A percentile compares a stretch with the other conserved stretches of the same genome.
Evolutionary conservation across 1,139 yeast species (phyloP).

Genomic region (Arxiozyma heterogenica): DNA sequence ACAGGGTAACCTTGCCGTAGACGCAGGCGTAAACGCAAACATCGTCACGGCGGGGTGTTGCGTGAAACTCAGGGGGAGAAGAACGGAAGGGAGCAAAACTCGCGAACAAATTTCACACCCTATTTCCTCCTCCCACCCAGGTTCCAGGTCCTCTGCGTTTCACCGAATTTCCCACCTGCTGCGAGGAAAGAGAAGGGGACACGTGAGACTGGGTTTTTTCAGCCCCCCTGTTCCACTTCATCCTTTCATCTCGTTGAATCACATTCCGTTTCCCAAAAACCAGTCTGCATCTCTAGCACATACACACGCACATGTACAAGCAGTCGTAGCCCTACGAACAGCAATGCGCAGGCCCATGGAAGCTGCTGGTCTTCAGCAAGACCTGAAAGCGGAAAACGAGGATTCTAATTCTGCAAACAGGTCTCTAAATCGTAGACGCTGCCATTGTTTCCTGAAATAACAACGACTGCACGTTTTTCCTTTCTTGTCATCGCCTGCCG

Average conservation of each 20-base stretch:
- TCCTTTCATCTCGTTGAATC: background rate
- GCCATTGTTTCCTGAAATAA: conserved; percentile 10
- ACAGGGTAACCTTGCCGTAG: conserved; percentile 11
- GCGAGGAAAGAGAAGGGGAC: background rate
- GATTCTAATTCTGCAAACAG: conserved; percentile 17
- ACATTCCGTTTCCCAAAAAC: background rate
- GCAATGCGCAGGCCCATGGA: too few species aligned
- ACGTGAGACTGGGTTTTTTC: too few species aligned
- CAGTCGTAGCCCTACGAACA: too few species aligned
- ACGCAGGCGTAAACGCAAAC: background rate
- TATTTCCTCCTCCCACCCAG: too few species aligned
- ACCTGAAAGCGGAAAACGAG: background rate
- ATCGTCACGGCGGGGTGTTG: background rate
- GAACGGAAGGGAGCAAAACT: too few species aligned
- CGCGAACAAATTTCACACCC: background rate
- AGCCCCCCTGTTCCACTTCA: too few species aligned
- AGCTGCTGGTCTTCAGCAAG: background rate
- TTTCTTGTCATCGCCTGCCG: background rate
- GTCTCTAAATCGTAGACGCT: conserved; percentile 24
- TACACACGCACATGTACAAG: too few species aligned
- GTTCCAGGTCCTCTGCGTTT: conserved; percentile 21
- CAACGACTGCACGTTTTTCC: background rate
- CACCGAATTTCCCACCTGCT: conserved; percentile 35
- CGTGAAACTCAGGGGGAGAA: background rate
- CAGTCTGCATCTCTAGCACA: too few species aligned